These are phyloP conservation scores for Oryza meridionalis DNA, from an alignment of 176 grass and related monocot species.

Conservation along the genomic window DNA sequence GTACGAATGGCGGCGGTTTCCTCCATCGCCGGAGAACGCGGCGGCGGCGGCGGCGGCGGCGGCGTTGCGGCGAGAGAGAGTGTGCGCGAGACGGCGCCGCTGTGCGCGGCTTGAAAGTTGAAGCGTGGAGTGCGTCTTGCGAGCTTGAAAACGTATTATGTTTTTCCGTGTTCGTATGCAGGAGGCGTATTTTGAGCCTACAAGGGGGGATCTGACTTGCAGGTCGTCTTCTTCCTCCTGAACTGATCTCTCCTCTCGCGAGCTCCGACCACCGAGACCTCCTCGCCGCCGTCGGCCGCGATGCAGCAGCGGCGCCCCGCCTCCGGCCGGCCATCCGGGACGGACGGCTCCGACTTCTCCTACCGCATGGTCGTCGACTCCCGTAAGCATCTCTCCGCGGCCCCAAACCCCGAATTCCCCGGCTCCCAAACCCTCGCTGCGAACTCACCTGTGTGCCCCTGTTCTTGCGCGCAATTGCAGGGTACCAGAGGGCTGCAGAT, in stretches of 20 bases:
- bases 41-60: neutral
- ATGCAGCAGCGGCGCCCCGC: constrained; percentile 58
- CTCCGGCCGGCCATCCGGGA: constrained; percentile 65
- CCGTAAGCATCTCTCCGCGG: constrained; percentile 50
- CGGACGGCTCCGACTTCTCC: constrained; percentile 88
- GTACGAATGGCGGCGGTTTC: constrained; percentile 28
- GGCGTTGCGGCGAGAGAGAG: neutral
- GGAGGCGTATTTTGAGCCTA: neutral
- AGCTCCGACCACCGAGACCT: neutral
- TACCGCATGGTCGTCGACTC: constrained; percentile 98
- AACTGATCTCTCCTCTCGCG: constrained; percentile 8
- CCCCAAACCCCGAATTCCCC: neutral
- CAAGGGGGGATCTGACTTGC: neutral
- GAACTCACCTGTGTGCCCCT: neutral
- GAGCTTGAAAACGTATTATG: neutral
- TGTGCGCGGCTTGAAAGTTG: neutral
- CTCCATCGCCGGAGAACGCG: constrained; percentile 40
- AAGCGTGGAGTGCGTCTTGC: neutral
- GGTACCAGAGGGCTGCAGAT: constrained; percentile 81
- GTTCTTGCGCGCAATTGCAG: constrained; percentile 49
- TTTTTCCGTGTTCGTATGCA: neutral
- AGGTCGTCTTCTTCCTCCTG: neutral
- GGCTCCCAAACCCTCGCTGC: neutral
- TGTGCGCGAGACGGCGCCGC: neutral
- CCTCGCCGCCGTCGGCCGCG: neutral